Evolutionary conservation across 2,329 filamentous ascomycete genomes (phyloP).

Genomic region (Colletotrichum tropicicola): DNA sequence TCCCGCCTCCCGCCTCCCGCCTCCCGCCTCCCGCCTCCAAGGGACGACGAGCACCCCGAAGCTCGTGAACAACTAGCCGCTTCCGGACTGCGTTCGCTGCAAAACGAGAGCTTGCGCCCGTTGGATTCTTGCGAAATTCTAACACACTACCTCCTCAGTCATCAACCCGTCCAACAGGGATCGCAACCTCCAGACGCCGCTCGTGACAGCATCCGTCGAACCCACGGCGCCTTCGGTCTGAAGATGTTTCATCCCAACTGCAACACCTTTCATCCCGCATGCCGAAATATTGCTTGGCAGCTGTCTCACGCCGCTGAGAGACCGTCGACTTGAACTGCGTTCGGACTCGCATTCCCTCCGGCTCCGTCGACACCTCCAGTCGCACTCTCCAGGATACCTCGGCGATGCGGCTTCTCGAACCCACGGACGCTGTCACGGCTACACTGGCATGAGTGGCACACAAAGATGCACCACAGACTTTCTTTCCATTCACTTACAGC

Average conservation of each 20-base stretch:
- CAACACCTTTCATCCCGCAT: neutral
- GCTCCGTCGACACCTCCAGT: too few species aligned
- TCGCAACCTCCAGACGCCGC: neutral
- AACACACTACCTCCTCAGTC: too few species aligned
- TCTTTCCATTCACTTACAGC: neutral
- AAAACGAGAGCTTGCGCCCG: too few species aligned
- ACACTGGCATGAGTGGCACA: neutral
- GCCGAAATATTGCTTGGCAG: neutral
- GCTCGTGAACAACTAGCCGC: too few species aligned
- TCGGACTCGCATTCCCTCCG: neutral
- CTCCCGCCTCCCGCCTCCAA: too few species aligned
- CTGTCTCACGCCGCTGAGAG: neutral
- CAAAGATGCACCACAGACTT: neutral
- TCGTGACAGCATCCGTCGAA: neutral
- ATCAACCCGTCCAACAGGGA: neutral
- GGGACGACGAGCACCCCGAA: too few species aligned
- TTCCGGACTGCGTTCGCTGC: too few species aligned
- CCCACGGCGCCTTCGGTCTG: neutral
- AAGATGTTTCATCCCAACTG: neutral
- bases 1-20: too few species aligned
- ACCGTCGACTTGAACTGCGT: neutral
- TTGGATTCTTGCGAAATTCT: too few species aligned
- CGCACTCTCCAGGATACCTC: neutral
- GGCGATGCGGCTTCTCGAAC: neutral
- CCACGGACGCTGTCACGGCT: neutral